These are phyloP conservation scores for Crithidia thermophila DNA, from an alignment of 208 protist genomes.

Conservation along the genomic window DNA sequence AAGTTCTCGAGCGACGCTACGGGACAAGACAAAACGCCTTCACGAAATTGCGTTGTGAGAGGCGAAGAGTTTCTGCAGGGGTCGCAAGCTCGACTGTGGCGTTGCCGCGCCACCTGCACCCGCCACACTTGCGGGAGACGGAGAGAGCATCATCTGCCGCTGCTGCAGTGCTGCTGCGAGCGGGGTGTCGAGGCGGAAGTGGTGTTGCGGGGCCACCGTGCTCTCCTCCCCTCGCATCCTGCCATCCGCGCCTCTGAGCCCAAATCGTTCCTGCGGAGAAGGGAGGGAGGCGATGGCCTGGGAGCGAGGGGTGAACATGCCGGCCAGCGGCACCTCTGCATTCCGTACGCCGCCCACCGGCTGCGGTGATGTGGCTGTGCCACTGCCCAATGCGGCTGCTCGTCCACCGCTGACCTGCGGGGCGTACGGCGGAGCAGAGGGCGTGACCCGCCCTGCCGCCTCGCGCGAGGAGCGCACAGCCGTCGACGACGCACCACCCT, in stretches of 20 bases:
- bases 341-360: too few species aligned
- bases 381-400: too few species aligned
- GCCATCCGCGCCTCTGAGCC: background rate
- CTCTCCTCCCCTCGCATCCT: background rate
- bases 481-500: background rate
- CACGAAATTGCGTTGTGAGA: conserved; percentile 1
- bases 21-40: too few species aligned
- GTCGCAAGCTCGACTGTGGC: conserved; percentile 8
- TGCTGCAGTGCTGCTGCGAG: conserved; percentile 19
- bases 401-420: too few species aligned
- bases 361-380: too few species aligned
- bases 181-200: conserved; percentile 58
- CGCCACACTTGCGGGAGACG: background rate
- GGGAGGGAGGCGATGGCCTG: conserved; percentile 19
- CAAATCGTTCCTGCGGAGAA: background rate
- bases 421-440: too few species aligned
- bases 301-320: conserved; percentile 16
- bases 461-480: background rate
- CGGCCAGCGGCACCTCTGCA: background rate
- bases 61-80: conserved; percentile 42
- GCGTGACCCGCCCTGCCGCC: background rate
- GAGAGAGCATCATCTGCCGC: background rate
- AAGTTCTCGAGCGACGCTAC: too few species aligned
- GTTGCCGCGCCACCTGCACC: too few species aligned
- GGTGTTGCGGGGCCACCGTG: conserved; percentile 5